Evolutionary conservation across 1,139 yeast genomes (phyloP), one percentile per base, ranked within the genome.

Genomic region (Saccharomyces pastorianus): DNA sequence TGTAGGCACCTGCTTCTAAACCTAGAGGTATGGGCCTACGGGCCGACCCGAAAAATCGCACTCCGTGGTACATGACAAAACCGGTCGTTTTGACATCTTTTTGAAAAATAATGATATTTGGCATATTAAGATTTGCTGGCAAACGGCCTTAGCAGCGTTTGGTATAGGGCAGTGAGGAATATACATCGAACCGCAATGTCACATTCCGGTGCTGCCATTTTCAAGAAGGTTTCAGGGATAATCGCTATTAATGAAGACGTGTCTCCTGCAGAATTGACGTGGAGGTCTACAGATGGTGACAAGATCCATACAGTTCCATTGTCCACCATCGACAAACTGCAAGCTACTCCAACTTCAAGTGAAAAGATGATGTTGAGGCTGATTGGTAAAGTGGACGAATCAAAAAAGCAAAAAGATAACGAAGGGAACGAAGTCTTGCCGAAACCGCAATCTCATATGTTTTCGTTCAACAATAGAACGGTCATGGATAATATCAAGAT

Each of bases 401-500:
- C 64, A 11, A 61, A 64, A 53, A 60, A 64, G 51, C 55, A 59
- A 29, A 65, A 64, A 52, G 67, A 61, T 57, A 60, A 61, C 49
- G 67, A 61, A 9, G 65, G 67, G 13, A 69, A 69, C 6, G 78
- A 71, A 3, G 76, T 73, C 4, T 75, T 72, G 6, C 61, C 65
- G 2, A 78, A 78, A 57, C 77, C 81, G n/a, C 67, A 75, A 17
- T 74, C 75, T 48, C 74, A 72, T 49, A 69, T 75, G 48, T 81
- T 88, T 59, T 73, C 86, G 0, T 88, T 88, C 70, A 83, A 79
- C 55, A 85, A 84, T 64, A 73, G 95, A 55, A 82, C 82, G 25
- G 83, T 88, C 17, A 85, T 88, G 95, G 85, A 85, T 59, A 81
- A 79, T 57, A 81, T 87, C 53, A 87, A 86, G 66, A 82, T 79